Evolutionary conservation across 2,329 filamentous ascomycete species (phyloP), one percentile per base, ranked within the genome.

Genomic region (Colletotrichum navitas): DNA sequence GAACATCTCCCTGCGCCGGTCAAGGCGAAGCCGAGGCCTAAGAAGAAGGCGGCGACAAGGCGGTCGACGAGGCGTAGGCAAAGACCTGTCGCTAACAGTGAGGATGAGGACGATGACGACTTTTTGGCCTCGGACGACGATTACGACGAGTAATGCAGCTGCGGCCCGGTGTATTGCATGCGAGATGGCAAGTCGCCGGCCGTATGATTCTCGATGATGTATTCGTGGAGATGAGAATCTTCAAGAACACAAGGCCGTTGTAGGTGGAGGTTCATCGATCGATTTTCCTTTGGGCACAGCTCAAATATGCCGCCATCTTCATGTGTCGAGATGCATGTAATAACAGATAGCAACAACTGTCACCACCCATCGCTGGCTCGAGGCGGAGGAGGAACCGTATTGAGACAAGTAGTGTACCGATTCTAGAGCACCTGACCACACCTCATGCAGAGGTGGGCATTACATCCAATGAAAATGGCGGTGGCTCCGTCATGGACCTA

Each of bases 31-130:
- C 68, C 72, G 32, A 71, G 52, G 34, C 36, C 63, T 14, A 72
- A 56, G 56, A 64, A 62, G 7, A 72, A 61, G 61, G 60, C 60
- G 18, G 41, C 60, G 39, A 34, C 61, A 5, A 72, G 66, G 5
- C 64, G 72, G 41, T 68, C 68, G 11, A 65, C 72, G 18, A 65
- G 68, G 47, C 63, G 72, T 8, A 59, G 68, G 39, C 63, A 26
- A 24, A 64, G 55, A 52, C 60, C 49, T 16, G 18, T 72, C 5
- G 29, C 60, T 8, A 49, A 68, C 10, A 72, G 63, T 24, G 72
- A 73, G 56, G 64, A 72, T 14, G 72, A 73, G 16, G 72, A 66
- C 3, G 67, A 61, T 24, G 71, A 64, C n/a, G 59, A 68, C 3
- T 66, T 67, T 18, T 43, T 55, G 32, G 68, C 61, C 21, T 73